Conservation (phyloP, 1,139 yeast genomes). For the Sugiyamaella castrensis region DNA sequence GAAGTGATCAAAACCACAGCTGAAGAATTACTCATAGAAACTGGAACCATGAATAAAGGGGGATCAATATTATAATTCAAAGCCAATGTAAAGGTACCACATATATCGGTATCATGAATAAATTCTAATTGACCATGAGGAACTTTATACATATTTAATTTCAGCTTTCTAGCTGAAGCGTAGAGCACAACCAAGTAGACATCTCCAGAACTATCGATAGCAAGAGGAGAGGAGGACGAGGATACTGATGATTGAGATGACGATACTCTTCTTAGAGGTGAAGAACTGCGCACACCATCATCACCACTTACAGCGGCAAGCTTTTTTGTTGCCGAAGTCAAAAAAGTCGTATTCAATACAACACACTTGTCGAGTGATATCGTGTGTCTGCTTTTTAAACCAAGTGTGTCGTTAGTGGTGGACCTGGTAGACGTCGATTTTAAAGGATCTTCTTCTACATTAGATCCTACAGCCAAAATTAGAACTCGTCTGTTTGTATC, state of each 20-base stretch:
- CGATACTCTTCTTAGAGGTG: not conserved
- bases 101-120: constrained; percentile 9
- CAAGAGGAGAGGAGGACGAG: too few relatives aligned
- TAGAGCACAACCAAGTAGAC: constrained; percentile 6
- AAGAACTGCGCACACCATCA: not conserved
- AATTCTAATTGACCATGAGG: constrained; percentile 9
- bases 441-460: not conserved
- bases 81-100: constrained; percentile 16
- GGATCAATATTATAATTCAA: constrained; percentile 8
- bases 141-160: constrained; percentile 9
- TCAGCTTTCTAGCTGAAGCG: constrained; percentile 5
- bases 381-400: constrained; percentile 4
- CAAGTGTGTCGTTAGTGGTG: not conserved
- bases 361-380: constrained; percentile 2
- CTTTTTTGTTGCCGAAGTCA: not conserved
- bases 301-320: not conserved
- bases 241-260: not conserved
- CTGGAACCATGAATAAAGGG: constrained; percentile 26
- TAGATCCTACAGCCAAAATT: constrained; percentile 7
- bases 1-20: constrained; percentile 21
- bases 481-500: constrained; percentile 5
- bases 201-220: not conserved
- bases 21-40: constrained; percentile 12
- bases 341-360: constrained; percentile 7
- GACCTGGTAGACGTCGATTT: not conserved